Conservation (phyloP, 306 rosid species). For the Acacia crassicarpa region DNA sequence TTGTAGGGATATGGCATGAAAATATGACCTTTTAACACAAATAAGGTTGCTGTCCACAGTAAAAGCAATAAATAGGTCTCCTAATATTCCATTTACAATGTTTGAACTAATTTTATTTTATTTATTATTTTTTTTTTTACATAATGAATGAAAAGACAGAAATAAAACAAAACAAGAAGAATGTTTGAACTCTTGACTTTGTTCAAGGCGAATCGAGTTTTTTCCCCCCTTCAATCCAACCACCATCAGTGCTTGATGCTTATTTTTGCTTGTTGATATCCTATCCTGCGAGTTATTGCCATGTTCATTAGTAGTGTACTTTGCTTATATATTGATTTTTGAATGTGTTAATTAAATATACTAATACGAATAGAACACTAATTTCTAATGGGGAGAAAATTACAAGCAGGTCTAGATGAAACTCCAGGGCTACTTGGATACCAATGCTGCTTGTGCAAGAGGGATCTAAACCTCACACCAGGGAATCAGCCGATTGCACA, state of each 20-base stretch:
- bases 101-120: not conserved
- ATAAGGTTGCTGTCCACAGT: not conserved
- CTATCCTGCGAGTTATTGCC: not conserved
- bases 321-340: not conserved
- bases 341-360: not conserved
- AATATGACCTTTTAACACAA: not conserved
- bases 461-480: conserved; percentile 58
- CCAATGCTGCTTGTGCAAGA: conserved; percentile 59
- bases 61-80: not conserved
- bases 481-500: conserved; percentile 43
- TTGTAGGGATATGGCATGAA: conserved; percentile 4
- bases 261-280: conserved; percentile 17
- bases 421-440: conserved; percentile 40
- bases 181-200: not conserved
- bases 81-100: not conserved
- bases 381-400: conserved; percentile 22
- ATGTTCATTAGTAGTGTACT: not conserved
- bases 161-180: too few relatives aligned
- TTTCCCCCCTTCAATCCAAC: not conserved
- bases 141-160: too few relatives aligned
- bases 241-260: not conserved
- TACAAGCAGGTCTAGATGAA: conserved; percentile 23
- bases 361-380: not conserved
- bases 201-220: not conserved
- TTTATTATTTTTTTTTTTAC: too few relatives aligned